A percentile compares a stretch with the other conserved stretches of the same genome.
Evolutionary conservation across 352 stramenopile species (phyloP).

Genomic region (Phytophthora pisi): DNA sequence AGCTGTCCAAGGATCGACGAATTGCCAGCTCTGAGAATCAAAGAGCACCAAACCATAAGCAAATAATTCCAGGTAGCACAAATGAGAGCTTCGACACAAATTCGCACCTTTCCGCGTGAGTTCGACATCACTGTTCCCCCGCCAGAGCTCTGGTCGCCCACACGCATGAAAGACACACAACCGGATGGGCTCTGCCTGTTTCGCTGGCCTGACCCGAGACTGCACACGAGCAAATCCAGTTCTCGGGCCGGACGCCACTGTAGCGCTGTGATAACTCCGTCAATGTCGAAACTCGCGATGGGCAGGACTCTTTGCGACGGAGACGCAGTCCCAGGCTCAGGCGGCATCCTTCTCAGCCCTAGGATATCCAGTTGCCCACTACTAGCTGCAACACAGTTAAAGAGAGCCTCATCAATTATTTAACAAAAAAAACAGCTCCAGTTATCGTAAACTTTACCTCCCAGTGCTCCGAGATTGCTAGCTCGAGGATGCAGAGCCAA

Average conservation of each 20-base stretch:
- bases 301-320: conserved; percentile 14
- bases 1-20: conserved; percentile 39
- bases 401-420: not conserved
- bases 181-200: conserved; percentile 9
- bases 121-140: conserved; percentile 11
- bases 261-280: conserved; percentile 33
- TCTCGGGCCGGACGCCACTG: conserved; percentile 40
- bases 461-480: conserved; percentile 43
- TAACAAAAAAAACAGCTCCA: not conserved
- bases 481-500: conserved; percentile 34
- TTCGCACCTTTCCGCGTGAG: conserved; percentile 17
- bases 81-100: not conserved
- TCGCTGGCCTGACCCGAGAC: conserved; percentile 16
- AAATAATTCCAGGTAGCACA: not conserved
- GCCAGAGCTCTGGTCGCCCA: conserved; percentile 10
- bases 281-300: conserved; percentile 15
- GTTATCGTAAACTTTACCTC: conserved; percentile 29
- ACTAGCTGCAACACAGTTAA: conserved; percentile 24
- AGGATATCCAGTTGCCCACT: conserved; percentile 31
- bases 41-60: not conserved
- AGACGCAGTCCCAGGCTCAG: not conserved
- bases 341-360: conserved; percentile 4
- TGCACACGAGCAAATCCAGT: conserved; percentile 33
- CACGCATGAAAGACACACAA: conserved; percentile 20
- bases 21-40: conserved; percentile 20